Conservation (phyloP, 192 early-diverging fungal species). For the Gonapodya prolifera region DNA sequence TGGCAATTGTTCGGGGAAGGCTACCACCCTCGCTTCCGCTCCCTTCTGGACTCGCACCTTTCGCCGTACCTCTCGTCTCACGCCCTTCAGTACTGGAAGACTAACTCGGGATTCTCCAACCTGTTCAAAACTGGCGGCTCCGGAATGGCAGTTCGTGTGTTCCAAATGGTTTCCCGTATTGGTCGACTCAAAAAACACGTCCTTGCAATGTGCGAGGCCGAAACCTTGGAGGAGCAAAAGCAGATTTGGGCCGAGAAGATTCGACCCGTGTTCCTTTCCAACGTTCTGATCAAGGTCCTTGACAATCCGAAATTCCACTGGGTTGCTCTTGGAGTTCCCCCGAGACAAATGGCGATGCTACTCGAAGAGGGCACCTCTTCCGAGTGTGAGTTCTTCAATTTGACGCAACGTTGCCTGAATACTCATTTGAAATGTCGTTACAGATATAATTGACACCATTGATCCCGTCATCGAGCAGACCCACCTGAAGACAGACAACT, state of each 20-base stretch:
- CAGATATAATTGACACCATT: constrained; percentile 66
- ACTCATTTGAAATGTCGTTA: neutral
- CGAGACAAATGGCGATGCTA: constrained; percentile 76
- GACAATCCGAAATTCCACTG: constrained; percentile 74
- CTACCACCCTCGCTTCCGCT: constrained; percentile 39
- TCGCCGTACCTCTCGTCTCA: constrained; percentile 55
- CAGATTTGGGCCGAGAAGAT: constrained; percentile 51
- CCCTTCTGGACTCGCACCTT: constrained; percentile 47
- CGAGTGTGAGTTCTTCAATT: constrained; percentile 12
- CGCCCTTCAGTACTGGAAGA: constrained; percentile 71
- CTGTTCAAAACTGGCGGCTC: constrained; percentile 77
- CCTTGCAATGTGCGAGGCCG: constrained; percentile 36
- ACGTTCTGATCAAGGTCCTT: constrained; percentile 46
- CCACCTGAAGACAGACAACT: constrained; percentile 57
- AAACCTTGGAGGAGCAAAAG: constrained; percentile 44
- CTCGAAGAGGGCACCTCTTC: constrained; percentile 39
- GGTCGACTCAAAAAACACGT: constrained; percentile 41
- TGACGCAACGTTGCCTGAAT: constrained; percentile 9
- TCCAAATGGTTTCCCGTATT: constrained; percentile 44
- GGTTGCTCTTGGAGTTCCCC: constrained; percentile 72
- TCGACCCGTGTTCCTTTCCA: constrained; percentile 46
- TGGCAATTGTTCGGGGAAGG: constrained; percentile 75
- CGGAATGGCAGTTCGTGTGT: constrained; percentile 56
- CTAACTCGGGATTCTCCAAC: constrained; percentile 44
- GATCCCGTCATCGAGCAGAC: constrained; percentile 57